These are phyloP conservation scores for Mollisiaceae sp. DNA, from an alignment of 2,329 filamentous ascomycete genomes.

Conservation along the genomic window DNA sequence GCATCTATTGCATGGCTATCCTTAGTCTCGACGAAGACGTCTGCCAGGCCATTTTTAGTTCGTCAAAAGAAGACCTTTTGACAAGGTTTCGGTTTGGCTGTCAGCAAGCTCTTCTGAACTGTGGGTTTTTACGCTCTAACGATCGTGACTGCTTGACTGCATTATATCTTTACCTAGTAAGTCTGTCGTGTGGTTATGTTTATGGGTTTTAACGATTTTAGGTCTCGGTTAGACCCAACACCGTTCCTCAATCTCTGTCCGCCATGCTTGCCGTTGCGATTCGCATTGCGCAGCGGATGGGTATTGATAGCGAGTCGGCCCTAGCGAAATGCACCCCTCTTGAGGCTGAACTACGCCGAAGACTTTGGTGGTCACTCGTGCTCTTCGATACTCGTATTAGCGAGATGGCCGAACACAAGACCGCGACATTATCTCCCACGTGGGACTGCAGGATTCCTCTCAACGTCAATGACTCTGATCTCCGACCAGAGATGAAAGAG, in stretches of 20 bases:
- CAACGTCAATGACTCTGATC: constrained; percentile 66
- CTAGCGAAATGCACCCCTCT: constrained; percentile 54
- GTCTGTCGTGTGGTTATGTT: constrained; percentile 29
- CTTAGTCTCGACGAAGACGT: constrained; percentile 61
- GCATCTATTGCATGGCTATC: constrained; percentile 68
- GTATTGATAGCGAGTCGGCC: constrained; percentile 67
- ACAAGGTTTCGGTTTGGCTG: constrained; percentile 50
- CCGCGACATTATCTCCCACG: constrained; percentile 45
- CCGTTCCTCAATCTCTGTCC: constrained; percentile 65
- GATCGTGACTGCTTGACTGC: constrained; percentile 55
- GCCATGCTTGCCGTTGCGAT: constrained; percentile 69
- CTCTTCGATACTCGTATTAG: constrained; percentile 71
- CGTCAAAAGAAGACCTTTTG: constrained; percentile 47
- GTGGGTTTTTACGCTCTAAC: constrained; percentile 46
- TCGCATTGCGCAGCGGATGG: constrained; percentile 70
- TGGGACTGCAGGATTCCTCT: constrained; percentile 63
- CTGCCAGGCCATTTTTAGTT: constrained; percentile 49
- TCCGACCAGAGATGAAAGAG: constrained; percentile 62
- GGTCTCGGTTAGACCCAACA: constrained; percentile 40
- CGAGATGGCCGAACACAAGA: constrained; percentile 63
- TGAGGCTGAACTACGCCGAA: constrained; percentile 72
- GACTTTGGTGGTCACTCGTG: constrained; percentile 75
- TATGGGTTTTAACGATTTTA: constrained; percentile 29
- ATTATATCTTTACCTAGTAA: constrained; percentile 58
- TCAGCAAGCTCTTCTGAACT: constrained; percentile 52